Conservation (phyloP, 1,284 basidiomycete species). For the Ustilago sp. region DNA sequence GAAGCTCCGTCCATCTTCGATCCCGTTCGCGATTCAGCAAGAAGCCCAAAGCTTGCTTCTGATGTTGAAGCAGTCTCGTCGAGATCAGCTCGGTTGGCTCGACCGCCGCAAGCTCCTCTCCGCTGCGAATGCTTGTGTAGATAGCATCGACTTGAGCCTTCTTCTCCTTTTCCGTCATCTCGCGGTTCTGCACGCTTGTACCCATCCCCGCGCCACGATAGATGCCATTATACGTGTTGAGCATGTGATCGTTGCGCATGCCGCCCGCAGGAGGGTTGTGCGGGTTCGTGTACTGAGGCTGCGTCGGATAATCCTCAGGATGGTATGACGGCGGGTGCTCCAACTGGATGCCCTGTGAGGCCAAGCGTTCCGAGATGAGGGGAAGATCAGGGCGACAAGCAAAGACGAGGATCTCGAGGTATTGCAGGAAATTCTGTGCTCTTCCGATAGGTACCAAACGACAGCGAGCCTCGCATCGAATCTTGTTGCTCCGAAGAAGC, state of each 20-base stretch:
- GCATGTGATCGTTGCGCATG: slow-evolving; percentile 32
- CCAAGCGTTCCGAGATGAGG: slow-evolving; percentile 81
- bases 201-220: slow-evolving; percentile 42
- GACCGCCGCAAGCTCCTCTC: slow-evolving; percentile 86
- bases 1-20: slow-evolving; percentile 50
- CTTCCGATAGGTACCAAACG: slow-evolving; percentile 40
- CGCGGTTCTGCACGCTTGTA: slow-evolving; percentile 47
- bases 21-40: slow-evolving; percentile 85
- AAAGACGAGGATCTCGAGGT: slow-evolving; percentile 87
- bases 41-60: slow-evolving; percentile 97
- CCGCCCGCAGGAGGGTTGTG: slow-evolving; percentile 72
- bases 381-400: slow-evolving; percentile 90
- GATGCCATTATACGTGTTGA: slow-evolving; percentile 70
- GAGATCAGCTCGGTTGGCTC: slow-evolving; percentile 82
- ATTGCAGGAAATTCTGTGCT: slow-evolving; percentile 73
- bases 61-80: slow-evolving; percentile 93
- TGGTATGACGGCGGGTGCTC: slow-evolving; percentile 79
- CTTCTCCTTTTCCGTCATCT: slow-evolving; percentile 80
- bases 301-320: slow-evolving; percentile 74
- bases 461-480: slow-evolving; percentile 56
- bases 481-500: slow-evolving; percentile 36
- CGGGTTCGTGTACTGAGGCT: slow-evolving; percentile 83
- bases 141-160: slow-evolving; percentile 92
- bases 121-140: slow-evolving; percentile 86
- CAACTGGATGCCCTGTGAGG: slow-evolving; percentile 78